A percentile compares a stretch with the other conserved stretches of the same genome.
These are phyloP conservation scores for Acer yangbiense DNA, from an alignment of 345 rosid genomes.

Conservation along the genomic window DNA sequence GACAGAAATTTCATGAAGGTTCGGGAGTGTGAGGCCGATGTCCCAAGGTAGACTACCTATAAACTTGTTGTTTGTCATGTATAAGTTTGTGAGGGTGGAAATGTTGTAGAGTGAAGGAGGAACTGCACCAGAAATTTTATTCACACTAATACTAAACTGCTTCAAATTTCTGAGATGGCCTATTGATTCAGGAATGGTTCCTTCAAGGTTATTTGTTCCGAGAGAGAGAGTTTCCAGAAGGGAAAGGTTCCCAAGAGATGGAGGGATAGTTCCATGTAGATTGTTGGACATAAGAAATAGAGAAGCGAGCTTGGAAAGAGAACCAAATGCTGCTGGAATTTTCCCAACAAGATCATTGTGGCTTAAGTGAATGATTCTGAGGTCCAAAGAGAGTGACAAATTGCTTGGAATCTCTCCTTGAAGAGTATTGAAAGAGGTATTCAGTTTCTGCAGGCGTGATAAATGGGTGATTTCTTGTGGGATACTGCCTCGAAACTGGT, in stretches of 20 bases:
- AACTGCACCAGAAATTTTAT: background rate
- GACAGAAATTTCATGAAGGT: no score
- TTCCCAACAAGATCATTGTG: conserved; percentile 4
- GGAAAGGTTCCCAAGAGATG: conserved; percentile 21
- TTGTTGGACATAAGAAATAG: conserved; percentile 1
- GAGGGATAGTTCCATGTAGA: conserved; percentile 9
- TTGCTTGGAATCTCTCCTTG: conserved; percentile 12
- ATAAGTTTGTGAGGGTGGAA: background rate
- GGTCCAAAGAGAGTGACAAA: background rate
- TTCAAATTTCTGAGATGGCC: conserved; percentile 1
- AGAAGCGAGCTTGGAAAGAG: conserved; percentile 3
- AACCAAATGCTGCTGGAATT: conserved; percentile 18
- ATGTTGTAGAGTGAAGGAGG: conserved; percentile 18
- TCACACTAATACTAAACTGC: background rate
- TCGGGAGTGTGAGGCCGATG: no score
- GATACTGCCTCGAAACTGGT: conserved; percentile 12
- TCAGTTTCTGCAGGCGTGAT: background rate
- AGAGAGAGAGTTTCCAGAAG: background rate
- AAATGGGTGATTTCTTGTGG: conserved; percentile 2
- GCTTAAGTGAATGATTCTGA: background rate
- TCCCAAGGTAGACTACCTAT: no score
- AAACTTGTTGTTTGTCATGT: no score
- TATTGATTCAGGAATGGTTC: conserved; percentile 14
- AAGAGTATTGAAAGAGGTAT: background rate
- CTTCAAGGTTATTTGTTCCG: background rate